Conservation (phyloP, 176 grass and related monocot species). For the Carex cristatella region DNA sequence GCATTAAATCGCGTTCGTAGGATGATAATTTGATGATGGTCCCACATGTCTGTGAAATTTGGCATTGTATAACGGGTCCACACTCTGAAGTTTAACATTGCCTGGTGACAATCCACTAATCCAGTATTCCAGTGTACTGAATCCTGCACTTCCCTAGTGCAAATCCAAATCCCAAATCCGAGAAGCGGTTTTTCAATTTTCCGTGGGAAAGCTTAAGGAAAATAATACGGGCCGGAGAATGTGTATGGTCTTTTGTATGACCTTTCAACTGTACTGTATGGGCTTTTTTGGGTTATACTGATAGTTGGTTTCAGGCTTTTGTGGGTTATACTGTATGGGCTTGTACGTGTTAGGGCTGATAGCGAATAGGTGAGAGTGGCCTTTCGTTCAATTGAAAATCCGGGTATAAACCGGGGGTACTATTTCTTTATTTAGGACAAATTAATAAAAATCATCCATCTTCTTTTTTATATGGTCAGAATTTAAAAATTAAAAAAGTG, state of each 20-base stretch:
- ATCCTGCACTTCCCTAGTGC: neutral
- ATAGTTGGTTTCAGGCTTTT: no score
- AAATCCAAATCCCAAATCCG: neutral
- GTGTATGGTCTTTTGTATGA: neutral
- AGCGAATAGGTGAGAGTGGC: no score
- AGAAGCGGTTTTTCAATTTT: constrained; percentile 10
- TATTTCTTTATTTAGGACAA: no score
- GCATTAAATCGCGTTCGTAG: neutral
- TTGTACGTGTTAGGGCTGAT: no score
- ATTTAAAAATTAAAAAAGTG: no score
- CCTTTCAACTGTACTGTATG: no score
- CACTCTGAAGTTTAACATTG: neutral
- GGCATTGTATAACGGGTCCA: neutral
- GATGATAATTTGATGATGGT: neutral
- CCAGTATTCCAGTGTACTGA: neutral
- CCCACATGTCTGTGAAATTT: neutral
- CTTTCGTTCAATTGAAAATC: no score
- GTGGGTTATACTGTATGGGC: no score
- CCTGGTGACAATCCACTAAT: neutral
- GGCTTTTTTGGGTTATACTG: no score
- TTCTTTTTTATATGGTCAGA: no score
- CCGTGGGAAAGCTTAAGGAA: neutral
- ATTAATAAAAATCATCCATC: no score
- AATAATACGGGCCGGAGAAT: neutral
- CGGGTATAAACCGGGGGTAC: no score